Conservation (phyloP, 2,329 filamentous ascomycete genomes). For the Trichoderma sp. region DNA sequence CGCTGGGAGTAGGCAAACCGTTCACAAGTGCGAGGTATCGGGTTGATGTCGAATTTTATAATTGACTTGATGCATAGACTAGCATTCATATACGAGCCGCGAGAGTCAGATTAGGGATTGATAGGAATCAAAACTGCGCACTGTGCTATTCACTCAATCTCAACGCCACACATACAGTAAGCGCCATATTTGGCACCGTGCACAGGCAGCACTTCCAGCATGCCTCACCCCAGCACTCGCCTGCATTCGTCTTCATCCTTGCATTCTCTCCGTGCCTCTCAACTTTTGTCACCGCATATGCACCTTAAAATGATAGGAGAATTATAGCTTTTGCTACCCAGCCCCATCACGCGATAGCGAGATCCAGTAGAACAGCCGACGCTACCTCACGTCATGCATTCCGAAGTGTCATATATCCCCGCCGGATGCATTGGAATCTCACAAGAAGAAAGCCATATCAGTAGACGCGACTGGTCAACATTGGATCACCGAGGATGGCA, state of each 20-base stretch:
- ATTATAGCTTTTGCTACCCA: too few species aligned
- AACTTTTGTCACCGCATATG: background rate
- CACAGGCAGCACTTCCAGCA: slow-evolving; percentile 18
- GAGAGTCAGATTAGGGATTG: background rate
- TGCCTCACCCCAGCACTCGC: background rate
- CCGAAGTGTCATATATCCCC: slow-evolving; percentile 44
- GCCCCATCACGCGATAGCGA: background rate
- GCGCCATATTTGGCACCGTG: background rate
- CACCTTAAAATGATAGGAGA: background rate
- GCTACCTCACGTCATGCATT: slow-evolving; percentile 30
- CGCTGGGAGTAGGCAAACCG: slow-evolving; percentile 37
- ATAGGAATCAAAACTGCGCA: background rate
- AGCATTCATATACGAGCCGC: background rate
- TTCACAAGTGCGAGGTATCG: background rate
- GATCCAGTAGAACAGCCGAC: background rate
- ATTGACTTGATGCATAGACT: background rate
- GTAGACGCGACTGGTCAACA: slow-evolving; percentile 29
- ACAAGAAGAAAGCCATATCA: slow-evolving; percentile 30
- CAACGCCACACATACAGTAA: background rate
- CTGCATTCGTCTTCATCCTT: background rate
- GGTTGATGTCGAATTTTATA: background rate
- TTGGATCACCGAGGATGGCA: slow-evolving; percentile 18
- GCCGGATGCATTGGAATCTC: slow-evolving; percentile 46
- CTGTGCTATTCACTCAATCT: background rate
- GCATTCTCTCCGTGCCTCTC: background rate